A percentile compares a stretch with the other conserved stretches of the same genome.
phyloP scores from a whole-genome alignment of 192 early-diverging fungal species.

The Linnemannia zychae region DNA sequence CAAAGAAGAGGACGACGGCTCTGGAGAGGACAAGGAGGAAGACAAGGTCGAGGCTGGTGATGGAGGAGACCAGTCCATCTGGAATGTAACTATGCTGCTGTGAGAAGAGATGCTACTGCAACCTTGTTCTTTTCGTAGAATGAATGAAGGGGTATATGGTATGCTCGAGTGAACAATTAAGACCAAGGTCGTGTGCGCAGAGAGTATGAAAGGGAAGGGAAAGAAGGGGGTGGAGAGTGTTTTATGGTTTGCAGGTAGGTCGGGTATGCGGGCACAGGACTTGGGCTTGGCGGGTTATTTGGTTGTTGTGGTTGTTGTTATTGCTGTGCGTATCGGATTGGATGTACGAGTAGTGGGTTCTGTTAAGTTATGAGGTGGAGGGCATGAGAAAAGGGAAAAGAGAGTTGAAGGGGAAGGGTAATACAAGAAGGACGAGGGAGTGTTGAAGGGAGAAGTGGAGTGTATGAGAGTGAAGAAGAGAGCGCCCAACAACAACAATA shows the following conservation, averaged over 20 bases:
- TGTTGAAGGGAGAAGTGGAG: not conserved
- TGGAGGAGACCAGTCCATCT: conserved; percentile 8
- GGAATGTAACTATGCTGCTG: not conserved
- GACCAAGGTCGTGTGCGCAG: not conserved
- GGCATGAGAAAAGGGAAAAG: not conserved
- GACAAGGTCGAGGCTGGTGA: not conserved
- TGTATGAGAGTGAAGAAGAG: conserved; percentile 11
- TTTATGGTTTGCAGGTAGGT: not conserved
- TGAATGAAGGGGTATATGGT: not conserved
- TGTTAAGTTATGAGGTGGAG: not conserved
- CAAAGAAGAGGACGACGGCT: not conserved
- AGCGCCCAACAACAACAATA: not conserved
- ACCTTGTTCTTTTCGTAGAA: too few species aligned
- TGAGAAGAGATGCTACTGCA: too few species aligned
- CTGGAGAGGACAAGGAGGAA: not conserved
- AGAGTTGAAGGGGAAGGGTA: not conserved
- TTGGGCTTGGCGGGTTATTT: not conserved
- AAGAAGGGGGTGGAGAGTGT: not conserved
- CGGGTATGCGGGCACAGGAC: not conserved
- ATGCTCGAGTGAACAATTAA: not conserved
- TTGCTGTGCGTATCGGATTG: not conserved
- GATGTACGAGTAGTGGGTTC: too few species aligned
- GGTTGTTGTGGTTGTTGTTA: not conserved
- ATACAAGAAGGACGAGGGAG: not conserved
- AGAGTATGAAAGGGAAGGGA: not conserved